A percentile compares a stretch with the other conserved stretches of the same genome.
Evolutionary conservation across 305 asterid genomes (phyloP).

Genomic region (Nicotiana rustica): DNA sequence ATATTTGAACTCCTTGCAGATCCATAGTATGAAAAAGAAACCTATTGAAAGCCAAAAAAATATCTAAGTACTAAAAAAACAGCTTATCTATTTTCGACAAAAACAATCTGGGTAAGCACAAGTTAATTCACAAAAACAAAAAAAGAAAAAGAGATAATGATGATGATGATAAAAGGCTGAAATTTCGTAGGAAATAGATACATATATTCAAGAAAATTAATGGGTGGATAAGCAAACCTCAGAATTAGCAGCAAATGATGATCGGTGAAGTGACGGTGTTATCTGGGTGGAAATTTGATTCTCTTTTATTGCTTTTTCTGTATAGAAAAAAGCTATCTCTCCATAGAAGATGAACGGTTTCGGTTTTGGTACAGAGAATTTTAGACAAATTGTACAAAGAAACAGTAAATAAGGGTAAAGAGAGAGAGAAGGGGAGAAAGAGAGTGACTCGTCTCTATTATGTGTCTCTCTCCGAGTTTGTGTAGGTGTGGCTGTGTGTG

Average conservation of each 20-base stretch:
- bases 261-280: constrained; percentile 14
- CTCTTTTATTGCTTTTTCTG: neutral
- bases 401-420: too few species aligned
- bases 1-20: constrained; percentile 21
- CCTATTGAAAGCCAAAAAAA: neutral
- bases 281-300: neutral
- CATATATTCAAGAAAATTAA: constrained; percentile 30
- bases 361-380: neutral
- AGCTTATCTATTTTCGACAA: neutral
- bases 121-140: neutral
- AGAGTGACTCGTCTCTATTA: neutral
- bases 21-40: constrained; percentile 11
- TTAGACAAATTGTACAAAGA: too few species aligned
- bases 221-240: constrained; percentile 34
- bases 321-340: neutral
- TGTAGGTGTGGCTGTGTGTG: neutral
- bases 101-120: neutral
- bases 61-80: neutral
- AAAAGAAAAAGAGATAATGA: neutral
- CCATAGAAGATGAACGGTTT: neutral
- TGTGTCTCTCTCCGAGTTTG: neutral
- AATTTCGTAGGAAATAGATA: neutral
- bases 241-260: neutral
- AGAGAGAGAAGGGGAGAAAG: neutral
- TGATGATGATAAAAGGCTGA: constrained; percentile 4